Conservation (phyloP, 352 stramenopile species). For the Phytophthora europaea region DNA sequence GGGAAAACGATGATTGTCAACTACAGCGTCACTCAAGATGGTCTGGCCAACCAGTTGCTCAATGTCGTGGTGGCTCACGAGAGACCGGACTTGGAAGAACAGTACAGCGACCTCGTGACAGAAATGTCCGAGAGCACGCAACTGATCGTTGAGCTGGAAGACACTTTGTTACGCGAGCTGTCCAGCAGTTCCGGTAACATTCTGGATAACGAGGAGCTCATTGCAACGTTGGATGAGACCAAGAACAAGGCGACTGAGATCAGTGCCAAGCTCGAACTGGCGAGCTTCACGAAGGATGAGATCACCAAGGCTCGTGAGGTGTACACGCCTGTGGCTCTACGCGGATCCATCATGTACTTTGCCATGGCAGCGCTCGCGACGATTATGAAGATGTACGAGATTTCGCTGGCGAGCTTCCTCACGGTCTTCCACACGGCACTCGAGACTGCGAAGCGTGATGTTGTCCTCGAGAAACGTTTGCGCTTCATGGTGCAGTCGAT, state of each 20-base stretch:
- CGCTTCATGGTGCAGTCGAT: slow-evolving; percentile 92
- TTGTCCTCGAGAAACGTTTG: slow-evolving; percentile 91
- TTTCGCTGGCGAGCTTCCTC: slow-evolving; percentile 94
- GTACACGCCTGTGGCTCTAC: slow-evolving; percentile 93
- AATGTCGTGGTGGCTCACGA: slow-evolving; percentile 96
- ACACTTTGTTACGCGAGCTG: slow-evolving; percentile 93
- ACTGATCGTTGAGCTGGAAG: slow-evolving; percentile 94
- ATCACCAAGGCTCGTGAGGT: slow-evolving; percentile 93
- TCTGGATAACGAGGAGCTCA: slow-evolving; percentile 96
- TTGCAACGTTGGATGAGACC: slow-evolving; percentile 94
- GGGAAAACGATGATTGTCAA: slow-evolving; percentile 98
- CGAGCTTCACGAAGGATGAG: slow-evolving; percentile 95
- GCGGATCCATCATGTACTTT: slow-evolving; percentile 97
- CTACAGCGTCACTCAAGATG: slow-evolving; percentile 95
- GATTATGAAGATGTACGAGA: slow-evolving; percentile 98
- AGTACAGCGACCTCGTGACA: slow-evolving; percentile 92
- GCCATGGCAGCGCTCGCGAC: slow-evolving; percentile 91
- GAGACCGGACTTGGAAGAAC: slow-evolving; percentile 93
- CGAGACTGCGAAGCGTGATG: slow-evolving; percentile 92
- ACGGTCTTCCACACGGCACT: slow-evolving; percentile 93
- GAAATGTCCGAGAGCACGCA: slow-evolving; percentile 96
- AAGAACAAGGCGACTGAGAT: slow-evolving; percentile 97
- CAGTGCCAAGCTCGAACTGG: slow-evolving; percentile 93
- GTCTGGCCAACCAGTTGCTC: slow-evolving; percentile 93
- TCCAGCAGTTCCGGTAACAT: slow-evolving; percentile 94